phyloP scores from a whole-genome alignment of 2,329 filamentous ascomycete species.

The Zarea fungicola region DNA sequence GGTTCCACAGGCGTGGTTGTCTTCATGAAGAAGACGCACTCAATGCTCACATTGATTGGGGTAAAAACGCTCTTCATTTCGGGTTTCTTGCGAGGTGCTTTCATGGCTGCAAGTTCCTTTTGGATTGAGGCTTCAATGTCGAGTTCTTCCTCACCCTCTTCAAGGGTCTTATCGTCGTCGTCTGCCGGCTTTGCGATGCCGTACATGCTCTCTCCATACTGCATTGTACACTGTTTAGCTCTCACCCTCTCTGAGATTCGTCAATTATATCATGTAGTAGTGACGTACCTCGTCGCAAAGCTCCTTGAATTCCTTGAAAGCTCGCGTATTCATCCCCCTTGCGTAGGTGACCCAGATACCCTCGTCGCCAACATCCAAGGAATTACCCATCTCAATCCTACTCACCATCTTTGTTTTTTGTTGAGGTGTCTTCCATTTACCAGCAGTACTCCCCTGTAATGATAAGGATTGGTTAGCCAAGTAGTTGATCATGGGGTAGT shows the following conservation, averaged over 20 bases:
- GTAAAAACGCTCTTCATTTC: slow-evolving; percentile 45
- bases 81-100: slow-evolving; percentile 34
- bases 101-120: slow-evolving; percentile 64
- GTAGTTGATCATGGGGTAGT: too few relatives aligned
- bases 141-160: slow-evolving; percentile 40
- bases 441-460: slow-evolving; percentile 36
- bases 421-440: slow-evolving; percentile 58
- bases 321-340: slow-evolving; percentile 64
- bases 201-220: slow-evolving; percentile 64
- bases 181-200: slow-evolving; percentile 37
- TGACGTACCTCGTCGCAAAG: slow-evolving; percentile 60
- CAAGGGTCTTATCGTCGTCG: slow-evolving; percentile 28
- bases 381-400: slow-evolving; percentile 36
- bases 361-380: slow-evolving; percentile 61
- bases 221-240: not conserved
- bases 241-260: not conserved
- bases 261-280: too few relatives aligned
- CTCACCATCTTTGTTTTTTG: slow-evolving; percentile 46
- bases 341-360: slow-evolving; percentile 78
- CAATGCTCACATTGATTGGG: slow-evolving; percentile 50
- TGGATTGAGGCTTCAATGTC: slow-evolving; percentile 71
- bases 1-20: slow-evolving; percentile 52
- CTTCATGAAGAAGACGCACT: slow-evolving; percentile 60
- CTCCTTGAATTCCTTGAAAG: slow-evolving; percentile 59
- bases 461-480: slow-evolving; percentile 2